These are phyloP conservation scores for Trifolium subterraneum DNA, from an alignment of 306 rosid genomes.

Conservation along the genomic window DNA sequence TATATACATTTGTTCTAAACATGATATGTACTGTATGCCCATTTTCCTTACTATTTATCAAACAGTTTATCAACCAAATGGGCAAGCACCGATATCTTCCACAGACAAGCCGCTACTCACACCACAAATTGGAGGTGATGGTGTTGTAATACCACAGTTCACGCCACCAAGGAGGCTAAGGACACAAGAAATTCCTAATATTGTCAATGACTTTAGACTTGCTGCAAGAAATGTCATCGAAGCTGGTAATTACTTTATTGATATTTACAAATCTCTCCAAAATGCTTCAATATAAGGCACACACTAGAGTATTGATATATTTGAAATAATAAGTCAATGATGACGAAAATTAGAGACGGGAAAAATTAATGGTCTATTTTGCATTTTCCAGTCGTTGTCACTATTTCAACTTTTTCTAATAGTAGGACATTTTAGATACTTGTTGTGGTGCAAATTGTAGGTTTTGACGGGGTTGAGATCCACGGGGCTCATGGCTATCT, in stretches of 20 bases:
- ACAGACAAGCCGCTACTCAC: slow-evolving; percentile 57
- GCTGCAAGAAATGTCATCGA: slow-evolving; percentile 14
- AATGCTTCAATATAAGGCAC: neutral
- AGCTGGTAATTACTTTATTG: neutral
- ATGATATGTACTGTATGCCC: neutral
- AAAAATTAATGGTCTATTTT: too few relatives aligned
- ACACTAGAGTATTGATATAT: too few relatives aligned
- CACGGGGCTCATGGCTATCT: neutral
- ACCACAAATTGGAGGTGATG: too few relatives aligned
- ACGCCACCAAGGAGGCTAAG: slow-evolving; percentile 59
- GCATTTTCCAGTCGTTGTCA: too few relatives aligned
- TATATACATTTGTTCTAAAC: too few relatives aligned
- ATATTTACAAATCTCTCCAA: neutral
- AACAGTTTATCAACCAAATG: slow-evolving; percentile 41
- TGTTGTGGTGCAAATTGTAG: neutral
- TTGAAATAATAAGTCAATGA: too few relatives aligned
- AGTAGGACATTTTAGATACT: neutral
- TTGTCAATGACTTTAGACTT: slow-evolving; percentile 57
- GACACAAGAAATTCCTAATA: slow-evolving; percentile 53
- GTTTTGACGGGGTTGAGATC: neutral
- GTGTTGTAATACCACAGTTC: too few relatives aligned
- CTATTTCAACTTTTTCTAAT: too few relatives aligned
- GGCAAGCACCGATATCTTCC: slow-evolving; percentile 64
- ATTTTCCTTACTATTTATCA: neutral
- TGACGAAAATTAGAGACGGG: neutral